Evolutionary conservation across 2,329 filamentous ascomycete genomes (phyloP).

Genomic region (Microsporum ferrugineum): DNA sequence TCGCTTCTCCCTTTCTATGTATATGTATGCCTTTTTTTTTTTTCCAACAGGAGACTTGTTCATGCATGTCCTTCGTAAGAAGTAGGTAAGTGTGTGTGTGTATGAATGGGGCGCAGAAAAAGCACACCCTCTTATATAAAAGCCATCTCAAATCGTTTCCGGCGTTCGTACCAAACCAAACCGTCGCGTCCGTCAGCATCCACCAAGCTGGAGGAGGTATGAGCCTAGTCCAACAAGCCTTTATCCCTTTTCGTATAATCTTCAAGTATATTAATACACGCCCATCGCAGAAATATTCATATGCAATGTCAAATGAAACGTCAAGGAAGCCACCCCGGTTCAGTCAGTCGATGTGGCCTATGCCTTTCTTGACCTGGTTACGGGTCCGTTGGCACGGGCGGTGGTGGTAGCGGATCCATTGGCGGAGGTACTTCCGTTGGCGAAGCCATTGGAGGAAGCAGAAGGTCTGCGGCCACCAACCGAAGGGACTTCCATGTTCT

Average conservation of each 20-base stretch:
- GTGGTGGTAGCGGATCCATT: conserved; percentile 22
- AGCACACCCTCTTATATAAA: neutral
- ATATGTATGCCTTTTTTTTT: neutral
- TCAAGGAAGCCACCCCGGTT: neutral
- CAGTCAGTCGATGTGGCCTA: conserved; percentile 19
- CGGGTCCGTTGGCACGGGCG: conserved; percentile 33
- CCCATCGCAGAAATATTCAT: neutral
- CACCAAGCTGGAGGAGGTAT: neutral
- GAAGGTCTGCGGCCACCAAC: conserved; percentile 8
- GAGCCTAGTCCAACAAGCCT: neutral
- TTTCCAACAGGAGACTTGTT: neutral
- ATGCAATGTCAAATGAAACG: neutral
- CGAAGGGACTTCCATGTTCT: conserved; percentile 53
- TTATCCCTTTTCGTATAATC: neutral
- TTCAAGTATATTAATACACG: neutral
- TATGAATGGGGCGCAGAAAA: neutral
- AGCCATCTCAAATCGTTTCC: conserved; percentile 1
- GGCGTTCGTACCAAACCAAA: neutral
- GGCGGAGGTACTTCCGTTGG: conserved; percentile 9
- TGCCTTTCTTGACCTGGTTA: conserved; percentile 39
- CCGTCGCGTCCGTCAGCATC: neutral
- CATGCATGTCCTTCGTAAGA: neutral
- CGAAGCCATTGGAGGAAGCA: conserved; percentile 16
- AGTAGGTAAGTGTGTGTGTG: neutral
- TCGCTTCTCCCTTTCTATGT: neutral